Conservation (phyloP, 176 grass and related monocot species). For the Zea luxurians region DNA sequence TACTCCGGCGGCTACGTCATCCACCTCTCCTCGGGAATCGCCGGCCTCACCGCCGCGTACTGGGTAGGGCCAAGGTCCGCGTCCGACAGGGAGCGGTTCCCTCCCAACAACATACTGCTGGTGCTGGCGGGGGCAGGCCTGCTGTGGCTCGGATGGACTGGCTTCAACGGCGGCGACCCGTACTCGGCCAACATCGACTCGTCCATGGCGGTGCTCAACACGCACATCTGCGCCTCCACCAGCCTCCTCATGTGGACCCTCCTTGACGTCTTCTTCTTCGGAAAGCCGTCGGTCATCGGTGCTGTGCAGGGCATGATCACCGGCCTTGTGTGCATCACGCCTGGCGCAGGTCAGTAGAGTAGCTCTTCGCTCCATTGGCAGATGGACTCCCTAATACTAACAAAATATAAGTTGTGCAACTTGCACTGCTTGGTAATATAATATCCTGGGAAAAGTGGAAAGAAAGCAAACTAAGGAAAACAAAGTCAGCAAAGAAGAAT, state of each 20-base stretch:
- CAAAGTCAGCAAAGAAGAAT: constrained; percentile 35
- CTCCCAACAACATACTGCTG: constrained; percentile 74
- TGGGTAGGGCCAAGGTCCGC: constrained; percentile 66
- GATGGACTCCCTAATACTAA: constrained; percentile 4
- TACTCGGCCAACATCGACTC: constrained; percentile 63
- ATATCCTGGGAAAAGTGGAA: neutral
- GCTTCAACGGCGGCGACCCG: constrained; percentile 67
- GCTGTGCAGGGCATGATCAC: constrained; percentile 82
- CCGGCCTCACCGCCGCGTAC: constrained; percentile 65
- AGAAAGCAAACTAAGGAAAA: constrained; percentile 15
- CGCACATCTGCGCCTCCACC: constrained; percentile 62
- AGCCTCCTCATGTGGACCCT: constrained; percentile 72
- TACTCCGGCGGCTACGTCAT: constrained; percentile 75
- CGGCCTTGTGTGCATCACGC: constrained; percentile 79
- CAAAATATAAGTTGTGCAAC: constrained; percentile 20
- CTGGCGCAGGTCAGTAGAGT: constrained; percentile 48
- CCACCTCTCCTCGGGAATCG: constrained; percentile 65
- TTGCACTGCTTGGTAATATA: constrained; percentile 4
- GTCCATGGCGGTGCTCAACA: constrained; percentile 61
- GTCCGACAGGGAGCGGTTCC: constrained; percentile 58
- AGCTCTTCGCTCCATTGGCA: constrained; percentile 26
- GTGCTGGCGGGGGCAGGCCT: constrained; percentile 60
- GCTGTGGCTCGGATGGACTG: constrained; percentile 76
- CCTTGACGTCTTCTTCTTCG: constrained; percentile 71
- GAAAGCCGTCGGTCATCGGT: constrained; percentile 67